Evolutionary conservation across 1,139 yeast genomes (phyloP).

Genomic region (Suhomyces atakaporum): DNA sequence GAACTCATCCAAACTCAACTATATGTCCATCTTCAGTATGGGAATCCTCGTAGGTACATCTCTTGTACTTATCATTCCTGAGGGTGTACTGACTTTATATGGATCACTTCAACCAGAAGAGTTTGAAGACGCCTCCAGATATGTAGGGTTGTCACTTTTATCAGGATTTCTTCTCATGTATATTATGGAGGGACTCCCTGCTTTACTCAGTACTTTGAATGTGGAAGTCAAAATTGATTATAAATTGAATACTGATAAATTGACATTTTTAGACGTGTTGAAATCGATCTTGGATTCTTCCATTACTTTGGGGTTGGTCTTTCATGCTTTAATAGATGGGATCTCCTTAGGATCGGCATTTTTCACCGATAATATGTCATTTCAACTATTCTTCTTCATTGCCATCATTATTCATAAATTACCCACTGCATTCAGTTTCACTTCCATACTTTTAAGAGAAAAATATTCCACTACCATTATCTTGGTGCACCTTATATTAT

Average conservation of each 20-base stretch:
- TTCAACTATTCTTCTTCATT: constrained; percentile 53
- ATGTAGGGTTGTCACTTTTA: constrained; percentile 37
- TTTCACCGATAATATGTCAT: constrained; percentile 43
- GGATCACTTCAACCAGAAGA: constrained; percentile 24
- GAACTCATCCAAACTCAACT: constrained; percentile 19
- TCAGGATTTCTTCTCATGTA: constrained; percentile 57
- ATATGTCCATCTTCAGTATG: constrained; percentile 53
- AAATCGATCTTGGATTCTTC: constrained; percentile 34
- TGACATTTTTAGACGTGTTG: constrained; percentile 4
- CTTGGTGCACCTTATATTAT: constrained; percentile 44
- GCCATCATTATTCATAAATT: constrained; percentile 72
- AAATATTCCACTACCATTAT: constrained; percentile 31
- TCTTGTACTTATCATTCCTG: constrained; percentile 67
- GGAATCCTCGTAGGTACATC: constrained; percentile 70
- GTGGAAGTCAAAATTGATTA: constrained; percentile 12
- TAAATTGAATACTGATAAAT: constrained; percentile 1
- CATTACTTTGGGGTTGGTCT: constrained; percentile 60
- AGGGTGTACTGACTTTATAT: constrained; percentile 57
- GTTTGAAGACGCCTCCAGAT: constrained; percentile 19
- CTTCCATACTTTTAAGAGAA: constrained; percentile 54
- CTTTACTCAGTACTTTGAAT: constrained; percentile 9
- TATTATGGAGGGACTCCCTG: constrained; percentile 41
- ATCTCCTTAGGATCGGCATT: constrained; percentile 70
- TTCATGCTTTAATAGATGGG: constrained; percentile 76
- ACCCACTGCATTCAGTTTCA: constrained; percentile 73